These are phyloP conservation scores for Suillus variegatus DNA, from an alignment of 768 basidiomycete species.

Conservation along the genomic window DNA sequence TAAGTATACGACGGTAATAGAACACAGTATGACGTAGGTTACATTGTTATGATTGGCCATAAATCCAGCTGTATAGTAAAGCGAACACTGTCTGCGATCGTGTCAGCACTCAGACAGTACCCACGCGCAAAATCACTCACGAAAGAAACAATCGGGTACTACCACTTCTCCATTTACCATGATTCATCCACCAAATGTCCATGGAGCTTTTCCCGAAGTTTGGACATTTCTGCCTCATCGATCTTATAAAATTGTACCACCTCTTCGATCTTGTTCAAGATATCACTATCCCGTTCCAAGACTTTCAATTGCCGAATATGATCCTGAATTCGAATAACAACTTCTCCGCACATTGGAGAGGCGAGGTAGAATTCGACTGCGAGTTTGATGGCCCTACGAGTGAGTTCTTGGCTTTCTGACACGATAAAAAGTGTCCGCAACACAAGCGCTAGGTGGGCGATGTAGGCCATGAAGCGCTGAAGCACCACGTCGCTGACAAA, in stretches of 20 bases:
- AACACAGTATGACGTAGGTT: background rate
- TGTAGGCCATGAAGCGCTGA: constrained; percentile 25
- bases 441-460: constrained; percentile 24
- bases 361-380: background rate
- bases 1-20: background rate
- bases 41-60: background rate
- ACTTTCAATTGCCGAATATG: background rate
- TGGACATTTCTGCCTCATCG: background rate
- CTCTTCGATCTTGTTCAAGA: background rate
- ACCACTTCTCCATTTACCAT: background rate
- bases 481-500: constrained; percentile 7
- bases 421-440: constrained; percentile 20
- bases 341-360: background rate
- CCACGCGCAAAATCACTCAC: background rate
- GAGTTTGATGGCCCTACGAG: background rate
- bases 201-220: background rate
- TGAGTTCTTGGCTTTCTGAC: background rate
- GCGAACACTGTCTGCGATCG: background rate
- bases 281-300: background rate
- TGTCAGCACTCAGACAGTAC: background rate
- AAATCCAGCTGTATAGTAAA: background rate
- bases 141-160: too few relatives aligned
- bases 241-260: background rate
- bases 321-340: background rate
- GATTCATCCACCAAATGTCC: background rate